A percentile compares a stretch with the other conserved stretches of the same genome.
These are phyloP conservation scores for Neurospora sp. DNA, from an alignment of 495 filamentous ascomycete genomes.

Conservation along the genomic window DNA sequence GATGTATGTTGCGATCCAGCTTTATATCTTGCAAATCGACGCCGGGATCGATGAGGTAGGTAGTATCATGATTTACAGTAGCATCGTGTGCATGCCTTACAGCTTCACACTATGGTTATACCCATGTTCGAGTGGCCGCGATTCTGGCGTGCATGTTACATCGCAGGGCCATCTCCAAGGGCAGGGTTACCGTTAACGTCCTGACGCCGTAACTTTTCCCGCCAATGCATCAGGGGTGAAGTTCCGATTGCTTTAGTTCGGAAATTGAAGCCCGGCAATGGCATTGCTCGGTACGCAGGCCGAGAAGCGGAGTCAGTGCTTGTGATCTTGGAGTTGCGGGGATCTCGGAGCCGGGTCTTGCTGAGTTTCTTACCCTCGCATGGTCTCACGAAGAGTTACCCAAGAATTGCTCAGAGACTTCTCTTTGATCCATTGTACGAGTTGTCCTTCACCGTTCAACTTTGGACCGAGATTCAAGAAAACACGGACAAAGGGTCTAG, in stretches of 20 bases:
- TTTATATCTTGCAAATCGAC: not conserved
- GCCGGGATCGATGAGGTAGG: not conserved
- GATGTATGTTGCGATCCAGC: not conserved
- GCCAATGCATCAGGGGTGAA: not conserved
- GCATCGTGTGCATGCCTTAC: not conserved
- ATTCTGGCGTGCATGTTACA: not conserved
- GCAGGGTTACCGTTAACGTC: not conserved
- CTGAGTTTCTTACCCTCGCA: not conserved
- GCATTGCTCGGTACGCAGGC: not conserved
- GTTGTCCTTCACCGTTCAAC: not conserved
- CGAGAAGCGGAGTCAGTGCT: not conserved
- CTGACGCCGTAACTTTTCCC: not conserved
- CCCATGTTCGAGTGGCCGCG: not conserved
- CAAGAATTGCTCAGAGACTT: not conserved
- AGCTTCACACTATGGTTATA: not conserved
- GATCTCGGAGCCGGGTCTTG: not conserved
- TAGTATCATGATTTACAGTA: not conserved
- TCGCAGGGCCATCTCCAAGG: not conserved
- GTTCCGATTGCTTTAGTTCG: not conserved
- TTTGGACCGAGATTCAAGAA: not conserved
- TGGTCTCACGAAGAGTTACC: not conserved
- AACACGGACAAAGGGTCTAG: not conserved
- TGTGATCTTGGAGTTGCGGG: not conserved
- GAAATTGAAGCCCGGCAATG: not conserved
- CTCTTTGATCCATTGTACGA: not conserved